Conservation (phyloP, 2,329 filamentous ascomycete genomes). For the Colletotrichum truncatum region DNA sequence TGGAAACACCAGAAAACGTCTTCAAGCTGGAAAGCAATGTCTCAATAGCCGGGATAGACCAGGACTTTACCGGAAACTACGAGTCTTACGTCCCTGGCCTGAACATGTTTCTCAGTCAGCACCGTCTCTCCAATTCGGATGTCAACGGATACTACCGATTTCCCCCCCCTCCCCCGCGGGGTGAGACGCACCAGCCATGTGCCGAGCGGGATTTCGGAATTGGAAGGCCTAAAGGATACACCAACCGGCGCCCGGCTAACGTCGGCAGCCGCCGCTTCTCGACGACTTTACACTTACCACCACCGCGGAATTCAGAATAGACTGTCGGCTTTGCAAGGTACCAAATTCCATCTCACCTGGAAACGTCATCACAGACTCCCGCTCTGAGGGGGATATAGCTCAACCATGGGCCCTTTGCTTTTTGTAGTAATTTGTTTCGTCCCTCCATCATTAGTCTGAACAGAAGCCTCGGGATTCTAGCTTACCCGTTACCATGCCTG, state of each 20-base stretch:
- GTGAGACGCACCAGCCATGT: background rate
- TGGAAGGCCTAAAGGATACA: background rate
- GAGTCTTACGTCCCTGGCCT: background rate
- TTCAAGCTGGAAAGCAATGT: background rate
- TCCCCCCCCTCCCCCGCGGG: background rate
- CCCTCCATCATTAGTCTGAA: background rate
- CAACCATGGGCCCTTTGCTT: background rate
- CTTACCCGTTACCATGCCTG: conserved; percentile 51
- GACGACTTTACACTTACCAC: conserved; percentile 7
- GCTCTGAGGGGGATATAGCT: background rate
- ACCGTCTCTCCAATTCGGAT: background rate
- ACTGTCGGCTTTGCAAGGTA: conserved; percentile 15
- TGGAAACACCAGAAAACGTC: background rate
- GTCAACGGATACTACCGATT: background rate
- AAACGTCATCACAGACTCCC: conserved; percentile 18
- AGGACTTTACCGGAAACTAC: background rate
- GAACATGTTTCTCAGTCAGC: background rate
- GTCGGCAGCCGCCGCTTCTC: conserved; percentile 29
- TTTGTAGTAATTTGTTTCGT: background rate
- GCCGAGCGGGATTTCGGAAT: conserved; percentile 23
- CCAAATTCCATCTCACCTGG: background rate
- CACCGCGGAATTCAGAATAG: conserved; percentile 16
- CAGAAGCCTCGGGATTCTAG: background rate
- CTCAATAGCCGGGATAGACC: background rate
- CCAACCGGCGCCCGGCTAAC: conserved; percentile 22